Conservation (phyloP, 345 rosid genomes). For the Gossypium herbaceum region DNA sequence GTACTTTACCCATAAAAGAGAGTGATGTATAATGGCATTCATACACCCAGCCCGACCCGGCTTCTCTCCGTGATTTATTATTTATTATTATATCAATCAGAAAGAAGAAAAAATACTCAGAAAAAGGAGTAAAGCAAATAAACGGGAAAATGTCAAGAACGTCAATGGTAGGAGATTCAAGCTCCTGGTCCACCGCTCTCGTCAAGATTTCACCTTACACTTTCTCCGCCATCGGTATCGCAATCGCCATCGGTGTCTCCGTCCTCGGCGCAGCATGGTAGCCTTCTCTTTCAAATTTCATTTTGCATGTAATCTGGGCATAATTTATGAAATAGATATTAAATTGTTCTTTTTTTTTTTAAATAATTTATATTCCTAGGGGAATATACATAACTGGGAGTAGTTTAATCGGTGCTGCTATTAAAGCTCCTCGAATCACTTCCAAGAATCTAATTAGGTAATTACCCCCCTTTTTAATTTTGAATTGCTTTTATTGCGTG, state of each 20-base stretch:
- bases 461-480: background rate
- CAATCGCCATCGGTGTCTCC: slow-evolving; percentile 89
- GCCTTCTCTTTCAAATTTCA: background rate
- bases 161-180: slow-evolving; percentile 36
- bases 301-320: background rate
- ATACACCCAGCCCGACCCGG: background rate
- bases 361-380: slow-evolving; percentile 32
- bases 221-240: slow-evolving; percentile 93
- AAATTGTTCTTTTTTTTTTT: background rate
- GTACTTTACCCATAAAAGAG: too few species aligned
- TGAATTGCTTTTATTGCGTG: background rate
- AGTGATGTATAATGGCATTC: background rate
- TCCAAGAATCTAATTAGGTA: slow-evolving; percentile 97
- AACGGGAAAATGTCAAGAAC: slow-evolving; percentile 35
- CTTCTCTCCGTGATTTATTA: background rate
- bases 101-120: background rate
- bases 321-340: background rate
- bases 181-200: slow-evolving; percentile 81
- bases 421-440: slow-evolving; percentile 95
- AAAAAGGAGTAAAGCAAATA: background rate
- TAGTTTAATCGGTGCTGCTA: slow-evolving; percentile 98
- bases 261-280: slow-evolving; percentile 99
- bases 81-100: background rate
- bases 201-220: slow-evolving; percentile 88
- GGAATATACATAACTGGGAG: slow-evolving; percentile 97